phyloP scores from a whole-genome alignment of 345 rosid species.

The Sonneratia caseolaris region DNA sequence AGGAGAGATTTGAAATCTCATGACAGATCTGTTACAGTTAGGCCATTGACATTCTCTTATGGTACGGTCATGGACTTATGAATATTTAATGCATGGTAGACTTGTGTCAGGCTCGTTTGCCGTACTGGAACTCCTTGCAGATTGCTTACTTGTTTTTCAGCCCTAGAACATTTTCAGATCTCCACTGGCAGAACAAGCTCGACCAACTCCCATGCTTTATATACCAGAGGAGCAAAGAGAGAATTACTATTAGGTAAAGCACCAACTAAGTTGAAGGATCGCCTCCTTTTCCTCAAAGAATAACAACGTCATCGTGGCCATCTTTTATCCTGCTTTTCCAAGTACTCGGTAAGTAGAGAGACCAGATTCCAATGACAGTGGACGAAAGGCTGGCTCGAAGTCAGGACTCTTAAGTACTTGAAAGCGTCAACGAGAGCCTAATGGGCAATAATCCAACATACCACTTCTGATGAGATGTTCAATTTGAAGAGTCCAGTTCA shows the following conservation, averaged over 20 bases:
- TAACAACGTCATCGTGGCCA: slow-evolving; percentile 7
- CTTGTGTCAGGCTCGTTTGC: no score
- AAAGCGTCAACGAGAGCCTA: not conserved
- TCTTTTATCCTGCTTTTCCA: slow-evolving; percentile 80
- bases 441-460: slow-evolving; percentile 15
- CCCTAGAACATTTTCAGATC: slow-evolving; percentile 89
- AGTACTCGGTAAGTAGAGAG: slow-evolving; percentile 48
- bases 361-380: slow-evolving; percentile 35
- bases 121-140: not conserved
- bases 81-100: no score
- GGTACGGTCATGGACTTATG: no score
- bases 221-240: not conserved
- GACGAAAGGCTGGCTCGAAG: not conserved
- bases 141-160: slow-evolving; percentile 55
- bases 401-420: not conserved
- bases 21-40: no score
- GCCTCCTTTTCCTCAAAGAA: not conserved
- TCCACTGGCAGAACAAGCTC: slow-evolving; percentile 94
- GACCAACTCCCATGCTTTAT: slow-evolving; percentile 56
- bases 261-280: not conserved
- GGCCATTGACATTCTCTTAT: no score
- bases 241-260: not conserved
- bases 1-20: no score
- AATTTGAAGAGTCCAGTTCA: slow-evolving; percentile 77
- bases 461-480: slow-evolving; percentile 80